Evolutionary conservation across 2,329 filamentous ascomycete species (phyloP), one percentile per base, ranked within the genome.

Genomic region (Hypoxylon sp.): DNA sequence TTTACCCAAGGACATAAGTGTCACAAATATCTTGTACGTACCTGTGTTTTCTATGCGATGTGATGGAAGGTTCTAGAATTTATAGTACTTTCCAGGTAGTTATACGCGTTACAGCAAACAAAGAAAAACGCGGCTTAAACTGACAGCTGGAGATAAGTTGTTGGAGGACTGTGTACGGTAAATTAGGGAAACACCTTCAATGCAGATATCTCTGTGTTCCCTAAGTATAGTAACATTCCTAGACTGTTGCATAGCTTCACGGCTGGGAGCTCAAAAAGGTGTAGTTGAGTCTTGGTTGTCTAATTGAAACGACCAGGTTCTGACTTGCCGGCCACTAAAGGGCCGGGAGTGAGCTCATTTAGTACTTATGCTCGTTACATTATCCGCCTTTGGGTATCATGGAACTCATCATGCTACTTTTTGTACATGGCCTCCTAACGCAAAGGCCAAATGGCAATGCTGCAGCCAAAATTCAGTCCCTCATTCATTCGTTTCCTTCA

Each of bases 41-140:
- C n/a, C 14, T 34, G 34, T 8, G 19, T 37, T 2, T 16, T 25
- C 25, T 25, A 39, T 45, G 34, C 7, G 19, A 29, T 14, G 8
- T 56, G 14, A n/a, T 50, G 32, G 61, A 67, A 67, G 48, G 47
- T 64, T 67, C 65, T 61, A 51, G 65, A 67, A 67, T 27, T 41
- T 52, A 54, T 46, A 47, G n/a, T 52, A 52, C 50, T 25, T 32
- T 34, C 4, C 5, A 53, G 46, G 21, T 27, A 25, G 19, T n/a
- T 46, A 16, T 23, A 39, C 16, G 50, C 32, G 14, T 7, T 11
- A 25, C 5, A 2, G n/a, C 14, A 7, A 25, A 12, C 19, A 34
- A 21, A 48, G 1, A 11, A 14, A 21, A 23, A 25, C 14, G 23
- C 23, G 9, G 23, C 5, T 29, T 25, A 14, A 16, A 39, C n/a